These are phyloP conservation scores for Globisporangium acanthophoron DNA, from an alignment of 352 stramenopile species.

Conservation along the genomic window DNA sequence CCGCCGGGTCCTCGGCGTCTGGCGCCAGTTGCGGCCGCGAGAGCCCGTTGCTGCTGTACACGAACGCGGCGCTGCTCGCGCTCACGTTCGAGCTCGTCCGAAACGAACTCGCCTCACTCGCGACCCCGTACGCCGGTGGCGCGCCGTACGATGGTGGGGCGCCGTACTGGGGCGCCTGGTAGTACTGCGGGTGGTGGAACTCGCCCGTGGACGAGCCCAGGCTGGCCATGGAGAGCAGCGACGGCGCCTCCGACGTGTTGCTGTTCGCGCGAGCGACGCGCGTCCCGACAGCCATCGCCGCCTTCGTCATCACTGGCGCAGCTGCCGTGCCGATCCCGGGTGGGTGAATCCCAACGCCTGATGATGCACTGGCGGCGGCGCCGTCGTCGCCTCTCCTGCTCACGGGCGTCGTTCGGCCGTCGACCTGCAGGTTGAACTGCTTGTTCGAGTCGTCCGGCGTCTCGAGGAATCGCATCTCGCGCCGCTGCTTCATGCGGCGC, in stretches of 20 bases:
- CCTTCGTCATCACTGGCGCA: neutral
- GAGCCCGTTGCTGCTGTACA: neutral
- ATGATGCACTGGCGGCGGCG: neutral
- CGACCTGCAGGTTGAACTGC: conserved; percentile 20
- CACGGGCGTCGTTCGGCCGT: conserved; percentile 7
- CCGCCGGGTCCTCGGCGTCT: conserved; percentile 4
- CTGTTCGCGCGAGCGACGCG: conserved; percentile 10
- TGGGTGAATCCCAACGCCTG: neutral
- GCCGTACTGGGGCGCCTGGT: conserved; percentile 9
- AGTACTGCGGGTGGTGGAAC: conserved; percentile 22
- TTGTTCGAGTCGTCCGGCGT: conserved; percentile 22
- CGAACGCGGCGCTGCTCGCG: neutral
- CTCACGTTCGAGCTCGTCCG: conserved; percentile 3
- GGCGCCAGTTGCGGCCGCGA: conserved; percentile 4
- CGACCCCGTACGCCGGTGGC: conserved; percentile 20
- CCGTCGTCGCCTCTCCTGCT: neutral
- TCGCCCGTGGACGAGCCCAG: conserved; percentile 21
- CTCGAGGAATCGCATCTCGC: conserved; percentile 18
- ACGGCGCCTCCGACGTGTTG: conserved; percentile 15
- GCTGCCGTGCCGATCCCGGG: neutral
- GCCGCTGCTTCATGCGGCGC: conserved; percentile 26
- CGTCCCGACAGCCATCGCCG: conserved; percentile 12
- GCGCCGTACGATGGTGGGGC: conserved; percentile 13
- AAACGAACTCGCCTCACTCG: conserved; percentile 16
- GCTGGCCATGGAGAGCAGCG: conserved; percentile 17